Evolutionary conservation across 1,139 yeast species (phyloP).

Genomic region (Groenewaldozyma sp.): DNA sequence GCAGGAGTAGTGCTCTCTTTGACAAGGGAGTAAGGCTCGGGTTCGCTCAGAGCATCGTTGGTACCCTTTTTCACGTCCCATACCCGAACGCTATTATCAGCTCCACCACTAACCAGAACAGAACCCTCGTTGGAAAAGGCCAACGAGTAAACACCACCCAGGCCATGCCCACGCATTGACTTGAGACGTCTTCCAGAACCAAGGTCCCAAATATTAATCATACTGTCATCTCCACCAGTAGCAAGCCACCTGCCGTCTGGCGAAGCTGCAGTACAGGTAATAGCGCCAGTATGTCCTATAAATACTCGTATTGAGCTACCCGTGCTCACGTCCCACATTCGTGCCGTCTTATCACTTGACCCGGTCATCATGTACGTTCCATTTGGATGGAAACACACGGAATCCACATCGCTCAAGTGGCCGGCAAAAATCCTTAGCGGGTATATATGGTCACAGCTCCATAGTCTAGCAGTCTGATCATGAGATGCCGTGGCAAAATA

Average conservation of each 20-base stretch:
- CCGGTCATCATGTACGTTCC: constrained; percentile 92
- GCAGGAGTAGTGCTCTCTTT: constrained; percentile 11
- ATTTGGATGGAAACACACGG: constrained; percentile 93
- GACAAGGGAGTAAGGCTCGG: constrained; percentile 36
- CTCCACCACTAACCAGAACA: constrained; percentile 84
- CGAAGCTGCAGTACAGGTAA: constrained; percentile 77
- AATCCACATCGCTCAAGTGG: constrained; percentile 92
- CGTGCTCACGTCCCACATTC: constrained; percentile 95
- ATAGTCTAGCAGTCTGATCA: constrained; percentile 92
- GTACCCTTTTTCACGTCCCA: constrained; percentile 93
- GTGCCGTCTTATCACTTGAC: constrained; percentile 85
- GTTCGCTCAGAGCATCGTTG: constrained; percentile 69
- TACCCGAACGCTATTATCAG: constrained; percentile 85
- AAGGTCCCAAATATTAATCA: constrained; percentile 87
- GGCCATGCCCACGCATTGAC: constrained; percentile 79
- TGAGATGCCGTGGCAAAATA: constrained; percentile 96
- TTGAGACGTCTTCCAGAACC: constrained; percentile 85
- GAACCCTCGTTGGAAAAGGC: constrained; percentile 83
- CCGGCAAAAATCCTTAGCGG: constrained; percentile 96
- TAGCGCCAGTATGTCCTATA: constrained; percentile 86
- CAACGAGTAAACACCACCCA: constrained; percentile 75
- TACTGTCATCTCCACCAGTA: constrained; percentile 88
- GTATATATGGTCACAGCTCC: constrained; percentile 98
- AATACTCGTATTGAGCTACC: constrained; percentile 92
- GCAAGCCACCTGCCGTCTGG: constrained; percentile 98